Evolutionary conservation across 352 stramenopile genomes (phyloP).

Genomic region (Pythium apleroticum): DNA sequence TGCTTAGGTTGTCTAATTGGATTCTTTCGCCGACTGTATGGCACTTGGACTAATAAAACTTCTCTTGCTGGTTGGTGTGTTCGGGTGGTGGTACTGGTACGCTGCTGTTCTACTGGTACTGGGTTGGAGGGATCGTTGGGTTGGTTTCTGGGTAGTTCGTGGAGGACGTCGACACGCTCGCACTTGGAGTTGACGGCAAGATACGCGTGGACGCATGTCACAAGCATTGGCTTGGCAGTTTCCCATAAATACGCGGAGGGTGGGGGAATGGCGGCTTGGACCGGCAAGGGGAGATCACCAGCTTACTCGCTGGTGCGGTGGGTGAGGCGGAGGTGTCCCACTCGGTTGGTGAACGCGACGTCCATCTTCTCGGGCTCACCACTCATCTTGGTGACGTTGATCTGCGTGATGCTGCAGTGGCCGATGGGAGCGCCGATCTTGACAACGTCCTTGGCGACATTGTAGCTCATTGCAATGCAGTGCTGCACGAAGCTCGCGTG

Average conservation of each 20-base stretch:
- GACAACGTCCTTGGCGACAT: conserved; percentile 72
- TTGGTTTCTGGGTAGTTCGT: not conserved
- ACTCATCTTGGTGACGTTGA: conserved; percentile 46
- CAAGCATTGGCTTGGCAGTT: not conserved
- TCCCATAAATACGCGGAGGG: conserved; percentile 22
- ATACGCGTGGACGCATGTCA: not conserved
- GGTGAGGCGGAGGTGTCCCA: conserved; percentile 67
- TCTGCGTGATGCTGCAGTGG: conserved; percentile 75
- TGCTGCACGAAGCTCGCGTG: conserved; percentile 76
- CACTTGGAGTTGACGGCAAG: conserved; percentile 1
- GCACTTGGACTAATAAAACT: conserved; percentile 6
- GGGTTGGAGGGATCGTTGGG: not conserved
- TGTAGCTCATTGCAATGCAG: conserved; percentile 63
- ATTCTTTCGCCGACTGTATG: conserved; percentile 1
- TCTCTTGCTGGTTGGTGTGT: not conserved
- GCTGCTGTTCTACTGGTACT: conserved; percentile 8
- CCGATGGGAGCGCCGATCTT: conserved; percentile 70
- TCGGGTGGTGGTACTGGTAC: conserved; percentile 6
- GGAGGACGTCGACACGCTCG: not conserved
- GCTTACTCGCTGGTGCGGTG: conserved; percentile 76
- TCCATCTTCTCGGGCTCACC: conserved; percentile 42
- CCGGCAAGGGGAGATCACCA: not conserved
- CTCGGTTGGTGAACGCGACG: conserved; percentile 58
- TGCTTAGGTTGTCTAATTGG: conserved; percentile 1
- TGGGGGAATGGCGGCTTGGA: not conserved